These are phyloP conservation scores for Cryptococcus sp. DNA, from an alignment of 1,284 basidiomycete species.

Conservation along the genomic window DNA sequence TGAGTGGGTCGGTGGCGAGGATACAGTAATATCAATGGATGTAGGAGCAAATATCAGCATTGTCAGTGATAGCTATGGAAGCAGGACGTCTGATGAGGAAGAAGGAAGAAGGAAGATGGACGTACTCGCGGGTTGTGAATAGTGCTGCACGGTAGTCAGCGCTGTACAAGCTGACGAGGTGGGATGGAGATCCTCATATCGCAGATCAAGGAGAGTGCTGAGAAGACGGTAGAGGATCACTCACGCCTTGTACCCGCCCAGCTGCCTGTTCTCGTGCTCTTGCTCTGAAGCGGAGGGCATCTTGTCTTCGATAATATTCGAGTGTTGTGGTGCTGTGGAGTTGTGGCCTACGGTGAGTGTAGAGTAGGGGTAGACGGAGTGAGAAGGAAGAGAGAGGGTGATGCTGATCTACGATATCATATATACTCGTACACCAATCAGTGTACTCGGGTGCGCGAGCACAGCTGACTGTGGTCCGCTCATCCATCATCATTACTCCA, in stretches of 20 bases:
- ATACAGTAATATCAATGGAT: too few species aligned
- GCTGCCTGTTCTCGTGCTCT: conserved; percentile 20
- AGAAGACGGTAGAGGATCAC: background rate
- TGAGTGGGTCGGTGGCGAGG: too few species aligned
- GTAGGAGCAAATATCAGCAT: too few species aligned
- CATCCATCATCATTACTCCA: too few species aligned
- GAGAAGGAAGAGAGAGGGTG: background rate
- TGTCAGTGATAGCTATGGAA: too few species aligned
- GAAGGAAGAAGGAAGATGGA: too few species aligned
- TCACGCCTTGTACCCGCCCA: conserved; percentile 23
- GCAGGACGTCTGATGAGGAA: too few species aligned
- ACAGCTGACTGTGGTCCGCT: background rate
- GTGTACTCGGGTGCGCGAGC: background rate
- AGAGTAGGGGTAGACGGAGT: background rate
- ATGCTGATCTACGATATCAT: background rate
- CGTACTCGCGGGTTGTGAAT: too few species aligned
- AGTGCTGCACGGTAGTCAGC: background rate
- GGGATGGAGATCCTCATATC: too few species aligned
- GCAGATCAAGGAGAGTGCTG: too few species aligned
- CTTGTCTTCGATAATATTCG: background rate
- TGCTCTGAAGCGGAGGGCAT: background rate
- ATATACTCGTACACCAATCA: background rate
- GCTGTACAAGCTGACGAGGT: background rate
- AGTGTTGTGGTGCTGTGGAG: background rate
- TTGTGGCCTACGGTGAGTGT: background rate